Evolutionary conservation across 495 filamentous ascomycete species (phyloP).

Genomic region (Sordaria brevicollis): DNA sequence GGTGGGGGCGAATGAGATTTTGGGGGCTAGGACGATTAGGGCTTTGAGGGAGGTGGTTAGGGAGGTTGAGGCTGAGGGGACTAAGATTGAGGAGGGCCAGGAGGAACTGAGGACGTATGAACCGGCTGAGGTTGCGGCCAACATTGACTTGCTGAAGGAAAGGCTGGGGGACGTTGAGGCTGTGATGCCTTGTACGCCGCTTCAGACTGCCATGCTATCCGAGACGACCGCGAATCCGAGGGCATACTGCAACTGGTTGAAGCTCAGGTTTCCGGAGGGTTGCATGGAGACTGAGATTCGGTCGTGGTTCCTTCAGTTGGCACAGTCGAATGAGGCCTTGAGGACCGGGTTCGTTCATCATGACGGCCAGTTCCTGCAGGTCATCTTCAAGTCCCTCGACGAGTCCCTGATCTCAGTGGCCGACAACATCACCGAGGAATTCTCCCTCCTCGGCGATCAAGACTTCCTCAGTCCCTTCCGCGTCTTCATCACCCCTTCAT

Average conservation of each 20-base stretch:
- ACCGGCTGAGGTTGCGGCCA: background rate
- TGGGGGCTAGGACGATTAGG: constrained; percentile 39
- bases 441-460: constrained; percentile 9
- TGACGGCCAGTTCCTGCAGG: constrained; percentile 43
- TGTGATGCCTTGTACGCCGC: constrained; percentile 52
- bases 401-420: constrained; percentile 26
- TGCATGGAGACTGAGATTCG: constrained; percentile 23
- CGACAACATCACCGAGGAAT: constrained; percentile 16
- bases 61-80: background rate
- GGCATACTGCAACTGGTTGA: constrained; percentile 68
- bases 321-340: constrained; percentile 52
- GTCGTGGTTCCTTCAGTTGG: constrained; percentile 35
- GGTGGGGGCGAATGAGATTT: constrained; percentile 43
- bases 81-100: background rate
- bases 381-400: constrained; percentile 47
- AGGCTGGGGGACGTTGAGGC: constrained; percentile 31
- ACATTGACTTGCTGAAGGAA: constrained; percentile 1
- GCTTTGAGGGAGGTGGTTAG: background rate
- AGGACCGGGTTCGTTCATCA: constrained; percentile 56
- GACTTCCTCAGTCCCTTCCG: constrained; percentile 48
- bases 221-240: constrained; percentile 46
- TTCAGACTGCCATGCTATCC: constrained; percentile 68
- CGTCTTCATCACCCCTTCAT: constrained; percentile 33
- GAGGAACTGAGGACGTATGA: background rate
- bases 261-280: constrained; percentile 39